phyloP scores from a whole-genome alignment of 306 rosid species.

The Vicia sativa region DNA sequence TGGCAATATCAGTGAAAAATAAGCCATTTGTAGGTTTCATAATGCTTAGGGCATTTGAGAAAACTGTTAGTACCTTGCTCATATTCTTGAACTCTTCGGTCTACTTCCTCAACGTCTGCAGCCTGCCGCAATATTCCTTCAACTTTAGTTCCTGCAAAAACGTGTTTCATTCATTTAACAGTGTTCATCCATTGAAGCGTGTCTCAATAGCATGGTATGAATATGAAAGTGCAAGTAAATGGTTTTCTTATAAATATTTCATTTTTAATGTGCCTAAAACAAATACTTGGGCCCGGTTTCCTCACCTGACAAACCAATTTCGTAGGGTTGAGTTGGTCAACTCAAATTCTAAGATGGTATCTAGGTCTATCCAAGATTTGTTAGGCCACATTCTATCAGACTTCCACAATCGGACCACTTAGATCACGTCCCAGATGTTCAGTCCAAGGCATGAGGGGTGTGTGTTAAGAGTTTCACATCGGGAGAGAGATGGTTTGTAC shows the following conservation, averaged over 20 bases:
- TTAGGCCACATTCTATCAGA: no score
- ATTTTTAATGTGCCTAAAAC: no score
- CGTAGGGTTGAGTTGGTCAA: no score
- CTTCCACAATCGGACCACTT: not conserved
- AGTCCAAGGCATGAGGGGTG: not conserved
- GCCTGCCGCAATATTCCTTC: slow-evolving; percentile 97
- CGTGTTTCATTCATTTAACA: slow-evolving; percentile 4
- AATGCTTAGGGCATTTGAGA: not conserved
- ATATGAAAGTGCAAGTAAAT: no score
- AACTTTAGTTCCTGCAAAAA: slow-evolving; percentile 65
- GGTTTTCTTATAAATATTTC: no score
- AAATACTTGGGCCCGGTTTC: no score
- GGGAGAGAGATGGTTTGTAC: no score
- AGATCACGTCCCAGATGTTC: not conserved
- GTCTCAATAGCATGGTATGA: slow-evolving; percentile 14
- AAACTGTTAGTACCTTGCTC: slow-evolving; percentile 75
- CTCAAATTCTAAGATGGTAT: no score
- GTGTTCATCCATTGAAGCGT: slow-evolving; percentile 12
- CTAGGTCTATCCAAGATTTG: no score
- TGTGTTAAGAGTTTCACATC: not conserved
- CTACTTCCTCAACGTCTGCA: slow-evolving; percentile 99
- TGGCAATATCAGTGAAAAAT: slow-evolving; percentile 41
- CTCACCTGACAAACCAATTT: no score
- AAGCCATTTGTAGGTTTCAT: slow-evolving; percentile 33
- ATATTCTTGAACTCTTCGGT: slow-evolving; percentile 90